Conservation (phyloP, 805 yeast genomes). For the Zygotorulaspora sp. region DNA sequence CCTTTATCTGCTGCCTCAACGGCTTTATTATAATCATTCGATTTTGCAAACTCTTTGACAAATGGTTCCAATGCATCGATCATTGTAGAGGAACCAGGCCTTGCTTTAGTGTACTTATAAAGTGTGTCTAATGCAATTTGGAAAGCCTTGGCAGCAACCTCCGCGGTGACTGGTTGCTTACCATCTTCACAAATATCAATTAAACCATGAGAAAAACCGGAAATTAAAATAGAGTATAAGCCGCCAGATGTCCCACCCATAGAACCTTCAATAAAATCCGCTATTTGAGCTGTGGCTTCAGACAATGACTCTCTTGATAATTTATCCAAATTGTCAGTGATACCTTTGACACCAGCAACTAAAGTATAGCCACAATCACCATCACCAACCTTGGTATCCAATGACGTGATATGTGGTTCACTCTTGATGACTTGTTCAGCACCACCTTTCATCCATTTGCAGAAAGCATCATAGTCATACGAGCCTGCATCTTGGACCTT, state of each 20-base stretch:
- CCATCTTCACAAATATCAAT: conserved; percentile 26
- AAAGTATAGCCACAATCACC: conserved; percentile 96
- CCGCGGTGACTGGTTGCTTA: conserved; percentile 30
- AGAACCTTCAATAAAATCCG: conserved; percentile 79
- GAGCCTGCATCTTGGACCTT: conserved; percentile 36
- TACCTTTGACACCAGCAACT: conserved; percentile 74
- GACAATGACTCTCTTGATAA: conserved; percentile 41
- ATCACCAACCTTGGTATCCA: conserved; percentile 89
- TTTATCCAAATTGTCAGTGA: conserved; percentile 48
- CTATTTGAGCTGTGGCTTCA: conserved; percentile 62
- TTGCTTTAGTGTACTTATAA: conserved; percentile 82
- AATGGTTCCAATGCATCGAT: conserved; percentile 89
- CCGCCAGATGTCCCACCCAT: conserved; percentile 99
- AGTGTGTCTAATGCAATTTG: conserved; percentile 61
- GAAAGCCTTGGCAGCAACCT: conserved; percentile 46
- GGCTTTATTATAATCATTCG: conserved; percentile 56
- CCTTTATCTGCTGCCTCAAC: conserved; percentile 67
- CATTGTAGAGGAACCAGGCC: conserved; percentile 83
- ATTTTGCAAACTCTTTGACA: conserved; percentile 51
- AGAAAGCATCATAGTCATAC: conserved; percentile 33
- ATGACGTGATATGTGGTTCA: conserved; percentile 82
- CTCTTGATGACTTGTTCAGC: conserved; percentile 51
- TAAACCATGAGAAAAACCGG: conserved; percentile 63
- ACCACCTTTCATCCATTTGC: conserved; percentile 42
- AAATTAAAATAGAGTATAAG: conserved; percentile 75